Conservation (phyloP, 768 basidiomycete species). For the Hemileccinum rubropunctum region DNA sequence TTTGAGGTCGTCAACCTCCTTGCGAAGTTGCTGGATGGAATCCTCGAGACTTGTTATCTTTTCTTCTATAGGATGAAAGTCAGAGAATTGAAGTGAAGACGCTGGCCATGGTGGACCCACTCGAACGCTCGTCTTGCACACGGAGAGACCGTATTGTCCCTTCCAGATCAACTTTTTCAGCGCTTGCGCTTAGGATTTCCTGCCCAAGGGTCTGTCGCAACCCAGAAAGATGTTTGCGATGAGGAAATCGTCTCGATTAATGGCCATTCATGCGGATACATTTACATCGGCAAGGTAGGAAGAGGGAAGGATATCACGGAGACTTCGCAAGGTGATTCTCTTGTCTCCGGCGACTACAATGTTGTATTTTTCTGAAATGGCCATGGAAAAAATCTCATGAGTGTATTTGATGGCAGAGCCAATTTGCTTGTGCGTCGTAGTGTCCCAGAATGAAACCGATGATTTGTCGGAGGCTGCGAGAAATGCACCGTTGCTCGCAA, state of each 20-base stretch:
- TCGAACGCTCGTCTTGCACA: neutral
- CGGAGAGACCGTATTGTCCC: neutral
- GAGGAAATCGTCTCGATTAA: too few relatives aligned
- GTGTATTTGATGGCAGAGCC: neutral
- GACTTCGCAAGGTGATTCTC: neutral
- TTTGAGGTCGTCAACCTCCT: too few relatives aligned
- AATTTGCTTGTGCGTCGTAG: neutral
- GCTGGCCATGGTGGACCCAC: too few relatives aligned
- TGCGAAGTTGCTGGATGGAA: too few relatives aligned
- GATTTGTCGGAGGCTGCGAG: neutral
- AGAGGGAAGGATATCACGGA: neutral
- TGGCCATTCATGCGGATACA: neutral
- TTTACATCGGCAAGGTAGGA: neutral
- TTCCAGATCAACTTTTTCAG: neutral
- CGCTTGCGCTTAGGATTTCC: neutral
- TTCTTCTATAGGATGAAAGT: too few relatives aligned
- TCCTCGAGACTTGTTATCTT: too few relatives aligned
- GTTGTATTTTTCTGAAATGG: neutral
- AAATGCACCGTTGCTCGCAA: neutral
- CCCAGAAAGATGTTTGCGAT: too few relatives aligned
- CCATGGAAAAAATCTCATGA: neutral
- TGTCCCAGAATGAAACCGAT: conserved; percentile 8
- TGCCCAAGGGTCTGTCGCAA: neutral
- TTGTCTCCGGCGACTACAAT: neutral
- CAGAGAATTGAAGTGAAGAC: too few relatives aligned